Conservation (phyloP, 1,284 basidiomycete genomes). For the Rhodofomes roseus region DNA sequence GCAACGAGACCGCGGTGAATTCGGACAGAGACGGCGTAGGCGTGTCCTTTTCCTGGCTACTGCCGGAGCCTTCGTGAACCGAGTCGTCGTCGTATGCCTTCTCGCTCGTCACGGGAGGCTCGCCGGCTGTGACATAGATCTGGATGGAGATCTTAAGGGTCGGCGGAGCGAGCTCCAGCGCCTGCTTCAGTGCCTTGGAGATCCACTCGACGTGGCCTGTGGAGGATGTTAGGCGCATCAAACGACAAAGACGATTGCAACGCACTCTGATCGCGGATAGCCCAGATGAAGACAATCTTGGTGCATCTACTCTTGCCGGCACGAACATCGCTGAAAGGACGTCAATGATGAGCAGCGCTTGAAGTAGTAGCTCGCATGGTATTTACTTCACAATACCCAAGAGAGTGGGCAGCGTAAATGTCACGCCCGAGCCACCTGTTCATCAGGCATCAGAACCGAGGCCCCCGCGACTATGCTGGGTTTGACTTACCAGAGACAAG, state of each 20-base stretch:
- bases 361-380: neutral
- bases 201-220: slow-evolving; percentile 43
- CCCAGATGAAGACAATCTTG: slow-evolving; percentile 42
- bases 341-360: neutral
- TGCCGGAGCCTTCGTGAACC: slow-evolving; percentile 11
- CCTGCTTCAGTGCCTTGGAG: slow-evolving; percentile 29
- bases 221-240: neutral
- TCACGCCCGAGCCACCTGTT: slow-evolving; percentile 46
- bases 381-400: slow-evolving; percentile 39
- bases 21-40: slow-evolving; percentile 16
- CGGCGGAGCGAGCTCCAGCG: slow-evolving; percentile 27
- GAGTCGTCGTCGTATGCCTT: slow-evolving; percentile 18
- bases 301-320: slow-evolving; percentile 26
- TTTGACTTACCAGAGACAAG: slow-evolving; percentile 46
- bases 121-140: slow-evolving; percentile 34
- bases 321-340: slow-evolving; percentile 21
- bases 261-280: slow-evolving; percentile 38
- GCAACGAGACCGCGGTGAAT: slow-evolving; percentile 22
- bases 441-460: neutral
- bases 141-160: slow-evolving; percentile 31
- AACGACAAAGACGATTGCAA: neutral
- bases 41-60: slow-evolving; percentile 8
- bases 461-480: neutral
- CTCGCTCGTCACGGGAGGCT: neutral
- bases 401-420: slow-evolving; percentile 46